Evolutionary conservation across 352 stramenopile genomes (phyloP).

Genomic region (Globisporangium splendens): DNA sequence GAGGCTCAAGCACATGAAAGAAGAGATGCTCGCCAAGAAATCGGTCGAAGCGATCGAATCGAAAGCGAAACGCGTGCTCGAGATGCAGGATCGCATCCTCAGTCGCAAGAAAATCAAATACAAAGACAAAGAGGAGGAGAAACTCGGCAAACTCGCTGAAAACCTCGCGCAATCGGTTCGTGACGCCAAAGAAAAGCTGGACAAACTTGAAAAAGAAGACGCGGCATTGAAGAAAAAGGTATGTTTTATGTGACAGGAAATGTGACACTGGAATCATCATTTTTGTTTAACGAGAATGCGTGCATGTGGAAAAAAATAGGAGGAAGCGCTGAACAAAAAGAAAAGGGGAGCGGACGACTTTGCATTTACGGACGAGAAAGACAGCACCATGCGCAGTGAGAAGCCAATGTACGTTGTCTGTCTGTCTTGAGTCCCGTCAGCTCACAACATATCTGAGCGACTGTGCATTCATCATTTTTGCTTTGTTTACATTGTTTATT

Average conservation of each 20-base stretch:
- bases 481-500: conserved; percentile 1
- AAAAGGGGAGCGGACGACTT: conserved; percentile 56
- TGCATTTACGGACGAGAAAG: conserved; percentile 25
- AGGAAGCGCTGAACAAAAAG: conserved; percentile 82
- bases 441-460: too few species aligned
- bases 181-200: conserved; percentile 71
- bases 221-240: conserved; percentile 61
- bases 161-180: conserved; percentile 77
- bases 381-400: conserved; percentile 32
- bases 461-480: background rate
- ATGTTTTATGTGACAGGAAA: background rate
- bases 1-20: conserved; percentile 62
- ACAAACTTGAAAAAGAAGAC: conserved; percentile 88
- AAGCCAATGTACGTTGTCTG: conserved; percentile 56
- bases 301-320: conserved; percentile 14
- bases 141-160: conserved; percentile 73
- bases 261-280: background rate
- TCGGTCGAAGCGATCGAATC: conserved; percentile 78
- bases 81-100: conserved; percentile 86
- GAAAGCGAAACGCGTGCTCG: conserved; percentile 81
- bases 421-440: background rate
- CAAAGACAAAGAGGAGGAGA: conserved; percentile 88
- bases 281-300: background rate
- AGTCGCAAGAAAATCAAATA: conserved; percentile 89
- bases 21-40: conserved; percentile 69